Percentiles rank a stretch among this genome's conserved stretches.
Conservation (phyloP, 2,329 filamentous ascomycete species). For the Fusarium sp. region DNA sequence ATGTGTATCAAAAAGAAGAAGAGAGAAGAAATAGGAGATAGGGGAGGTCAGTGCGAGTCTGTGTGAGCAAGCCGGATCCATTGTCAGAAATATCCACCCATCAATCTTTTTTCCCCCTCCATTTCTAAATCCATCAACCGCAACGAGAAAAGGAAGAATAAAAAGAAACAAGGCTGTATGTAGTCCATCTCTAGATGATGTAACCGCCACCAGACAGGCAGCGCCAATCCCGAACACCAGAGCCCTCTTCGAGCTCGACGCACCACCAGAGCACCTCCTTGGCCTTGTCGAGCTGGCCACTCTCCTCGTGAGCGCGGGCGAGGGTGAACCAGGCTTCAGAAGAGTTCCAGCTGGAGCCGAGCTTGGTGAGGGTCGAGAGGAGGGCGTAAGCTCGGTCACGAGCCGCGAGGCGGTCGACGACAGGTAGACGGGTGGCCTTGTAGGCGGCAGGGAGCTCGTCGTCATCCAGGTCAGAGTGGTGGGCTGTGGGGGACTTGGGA, state of each 20-base stretch:
- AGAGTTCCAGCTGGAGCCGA: slow-evolving; percentile 89
- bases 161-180: background rate
- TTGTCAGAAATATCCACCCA: background rate
- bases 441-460: slow-evolving; percentile 61
- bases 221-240: slow-evolving; percentile 82
- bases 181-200: slow-evolving; percentile 53
- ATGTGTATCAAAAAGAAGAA: slow-evolving; percentile 10
- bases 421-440: slow-evolving; percentile 71
- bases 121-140: slow-evolving; percentile 1
- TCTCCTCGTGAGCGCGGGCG: slow-evolving; percentile 87
- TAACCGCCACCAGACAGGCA: slow-evolving; percentile 75
- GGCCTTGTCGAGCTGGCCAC: slow-evolving; percentile 85
- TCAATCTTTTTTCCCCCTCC: slow-evolving; percentile 10
- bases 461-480: slow-evolving; percentile 43
- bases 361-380: slow-evolving; percentile 83
- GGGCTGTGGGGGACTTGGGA: slow-evolving; percentile 24
- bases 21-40: background rate
- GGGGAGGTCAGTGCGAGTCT: background rate
- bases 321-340: slow-evolving; percentile 94
- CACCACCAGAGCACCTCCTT: slow-evolving; percentile 98
- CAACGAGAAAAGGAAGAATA: background rate
- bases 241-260: slow-evolving; percentile 89
- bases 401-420: slow-evolving; percentile 85
- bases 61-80: background rate
- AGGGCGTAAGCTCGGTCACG: slow-evolving; percentile 90